Evolutionary conservation across 139 green algal genomes (phyloP).

Genomic region (Chlamydomonas incerta): DNA sequence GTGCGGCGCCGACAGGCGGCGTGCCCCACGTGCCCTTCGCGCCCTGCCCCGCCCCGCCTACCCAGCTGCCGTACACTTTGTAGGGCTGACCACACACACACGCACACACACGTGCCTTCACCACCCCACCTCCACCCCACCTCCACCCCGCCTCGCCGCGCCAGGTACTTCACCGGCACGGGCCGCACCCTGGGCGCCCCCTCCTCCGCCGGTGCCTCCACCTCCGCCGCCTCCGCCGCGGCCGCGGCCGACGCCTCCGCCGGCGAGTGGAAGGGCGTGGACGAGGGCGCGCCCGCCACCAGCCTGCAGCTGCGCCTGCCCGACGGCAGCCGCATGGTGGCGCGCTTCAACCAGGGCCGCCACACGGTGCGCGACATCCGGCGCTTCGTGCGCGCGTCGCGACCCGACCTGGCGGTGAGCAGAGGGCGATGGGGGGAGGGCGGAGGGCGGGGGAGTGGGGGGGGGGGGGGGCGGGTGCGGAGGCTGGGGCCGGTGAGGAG

Average conservation of each 20-base stretch:
- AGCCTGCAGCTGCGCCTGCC: slow-evolving; percentile 88
- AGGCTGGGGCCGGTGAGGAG: too few relatives aligned
- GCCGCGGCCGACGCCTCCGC: neutral
- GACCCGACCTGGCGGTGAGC: slow-evolving; percentile 66
- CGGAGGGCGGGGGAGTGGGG: neutral
- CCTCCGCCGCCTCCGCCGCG: slow-evolving; percentile 1
- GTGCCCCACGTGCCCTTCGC: too few relatives aligned
- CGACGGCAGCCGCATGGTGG: slow-evolving; percentile 85
- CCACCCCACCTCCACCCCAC: too few relatives aligned
- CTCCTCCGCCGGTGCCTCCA: slow-evolving; percentile 15
- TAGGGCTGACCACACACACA: too few relatives aligned
- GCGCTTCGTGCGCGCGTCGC: slow-evolving; percentile 81
- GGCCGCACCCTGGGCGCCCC: slow-evolving; percentile 62
- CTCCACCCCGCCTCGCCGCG: too few relatives aligned
- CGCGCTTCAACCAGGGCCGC: slow-evolving; percentile 82
- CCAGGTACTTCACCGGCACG: slow-evolving; percentile 78
- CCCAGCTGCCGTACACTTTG: too few relatives aligned
- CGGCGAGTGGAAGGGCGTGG: slow-evolving; percentile 80
- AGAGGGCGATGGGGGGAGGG: neutral
- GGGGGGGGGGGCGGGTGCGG: too few relatives aligned
- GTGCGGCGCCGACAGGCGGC: too few relatives aligned
- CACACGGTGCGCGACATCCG: slow-evolving; percentile 88
- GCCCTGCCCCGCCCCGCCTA: too few relatives aligned
- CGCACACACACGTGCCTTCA: too few relatives aligned
- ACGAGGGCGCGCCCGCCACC: slow-evolving; percentile 81